These are phyloP conservation scores for Pyrenochaeta sp. DNA, from an alignment of 2,329 filamentous ascomycete genomes.

Conservation along the genomic window DNA sequence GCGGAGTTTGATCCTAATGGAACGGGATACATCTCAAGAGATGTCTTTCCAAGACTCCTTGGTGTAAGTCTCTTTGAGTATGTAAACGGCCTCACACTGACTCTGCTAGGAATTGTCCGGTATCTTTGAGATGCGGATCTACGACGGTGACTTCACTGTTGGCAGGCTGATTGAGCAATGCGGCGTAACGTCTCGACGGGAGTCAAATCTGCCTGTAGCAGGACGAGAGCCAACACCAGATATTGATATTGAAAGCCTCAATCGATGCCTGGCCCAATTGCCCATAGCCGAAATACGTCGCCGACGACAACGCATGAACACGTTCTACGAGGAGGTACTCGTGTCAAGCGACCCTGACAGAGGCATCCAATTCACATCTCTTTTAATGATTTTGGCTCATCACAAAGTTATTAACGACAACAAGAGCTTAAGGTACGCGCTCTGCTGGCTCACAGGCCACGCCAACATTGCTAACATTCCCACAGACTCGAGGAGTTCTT, in stretches of 20 bases:
- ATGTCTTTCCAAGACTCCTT: constrained; percentile 85
- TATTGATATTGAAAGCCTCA: constrained; percentile 79
- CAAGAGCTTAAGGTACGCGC: constrained; percentile 80
- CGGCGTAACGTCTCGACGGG: constrained; percentile 63
- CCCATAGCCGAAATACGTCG: constrained; percentile 78
- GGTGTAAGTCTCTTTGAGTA: constrained; percentile 63
- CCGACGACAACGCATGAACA: constrained; percentile 81
- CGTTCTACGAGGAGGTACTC: constrained; percentile 97
- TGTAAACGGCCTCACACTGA: constrained; percentile 10
- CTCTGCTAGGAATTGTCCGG: constrained; percentile 77
- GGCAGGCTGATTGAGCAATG: constrained; percentile 87
- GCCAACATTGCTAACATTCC: constrained; percentile 9
- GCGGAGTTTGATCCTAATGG: constrained; percentile 92
- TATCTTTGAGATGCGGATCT: constrained; percentile 96
- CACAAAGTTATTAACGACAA: constrained; percentile 99
- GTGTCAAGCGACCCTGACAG: constrained; percentile 89
- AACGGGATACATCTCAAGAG: constrained; percentile 88
- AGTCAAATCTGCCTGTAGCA: constrained; percentile 58
- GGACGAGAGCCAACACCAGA: constrained; percentile 48
- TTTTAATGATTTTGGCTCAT: constrained; percentile 95
- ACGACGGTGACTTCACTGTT: constrained; percentile 89
- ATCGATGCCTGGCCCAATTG: constrained; percentile 74
- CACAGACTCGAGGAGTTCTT: constrained; percentile 90
- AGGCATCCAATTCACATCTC: constrained; percentile 89
- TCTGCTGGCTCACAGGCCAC: neutral